Evolutionary conservation across 2,329 filamentous ascomycete species (phyloP), one percentile per base, ranked within the genome.

Genomic region (Alternaria ethzedia): DNA sequence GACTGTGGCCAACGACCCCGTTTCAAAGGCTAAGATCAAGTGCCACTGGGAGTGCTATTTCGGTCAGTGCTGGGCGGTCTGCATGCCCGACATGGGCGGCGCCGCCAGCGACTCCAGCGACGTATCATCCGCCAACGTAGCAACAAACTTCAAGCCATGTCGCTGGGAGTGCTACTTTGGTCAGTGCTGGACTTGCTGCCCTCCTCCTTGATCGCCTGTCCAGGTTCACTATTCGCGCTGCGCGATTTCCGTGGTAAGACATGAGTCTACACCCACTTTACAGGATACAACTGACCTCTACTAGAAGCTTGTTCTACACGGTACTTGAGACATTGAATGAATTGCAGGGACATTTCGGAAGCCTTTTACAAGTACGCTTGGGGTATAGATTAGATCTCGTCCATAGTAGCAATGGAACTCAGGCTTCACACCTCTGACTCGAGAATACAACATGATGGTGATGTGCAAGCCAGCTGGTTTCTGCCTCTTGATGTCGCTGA

Each of bases 61-160:
- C 36, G 49, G 49, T 21, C 49, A 52, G 49, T 52, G 49, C 46
- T 58, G 46, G 55, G 15, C 28, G 11, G 45, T 58, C 20, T 58
- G 46, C 23, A 20, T 10, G 17, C 45, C 55, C 4, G 17, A 10
- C 15, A 50, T 20, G 49, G 49, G 28, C 36, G 36, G 15, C 36
- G 55, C 44, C 45, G 17, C 30, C 46, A 41, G n/a, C 5, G 17
- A 10, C 21, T 50, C 13, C 28, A 32, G 28, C 36, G 36, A 17
- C n/a, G 55, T 32, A 30, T 49, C 44, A 41, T 41, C 36, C 23
- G 55, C 26, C 23, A 25, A 43, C 32, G 30, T 51, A 9, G 55
- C 4, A 13, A 23, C 15, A 20, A 21, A 15, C 45, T 30, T 25
- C 49, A 36, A 8, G 30, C 36, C 36, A 17, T 52, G 20, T 1